Percentiles rank a stretch among this genome's conserved stretches.
These are phyloP conservation scores for Hirsutella minnesotensis DNA, from an alignment of 2,329 filamentous ascomycete species.

Conservation along the genomic window DNA sequence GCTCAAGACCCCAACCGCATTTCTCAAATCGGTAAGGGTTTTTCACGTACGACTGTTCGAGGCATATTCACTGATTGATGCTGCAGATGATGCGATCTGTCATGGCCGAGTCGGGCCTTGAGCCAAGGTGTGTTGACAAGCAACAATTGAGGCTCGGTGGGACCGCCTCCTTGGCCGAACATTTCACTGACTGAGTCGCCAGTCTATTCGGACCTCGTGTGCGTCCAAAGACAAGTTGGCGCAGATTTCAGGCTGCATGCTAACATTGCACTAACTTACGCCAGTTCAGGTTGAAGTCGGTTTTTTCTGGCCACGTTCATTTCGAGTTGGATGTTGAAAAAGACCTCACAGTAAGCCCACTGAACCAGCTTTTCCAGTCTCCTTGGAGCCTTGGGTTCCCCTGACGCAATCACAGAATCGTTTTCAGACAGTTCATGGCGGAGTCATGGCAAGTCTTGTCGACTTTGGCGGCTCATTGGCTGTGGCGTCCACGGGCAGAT, in stretches of 20 bases:
- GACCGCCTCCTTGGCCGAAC: neutral
- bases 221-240: neutral
- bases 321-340: conserved; percentile 67
- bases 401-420: conserved; percentile 45
- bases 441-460: conserved; percentile 66
- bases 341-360: conserved; percentile 53
- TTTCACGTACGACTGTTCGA: neutral
- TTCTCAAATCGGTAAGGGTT: conserved; percentile 20
- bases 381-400: neutral
- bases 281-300: conserved; percentile 56
- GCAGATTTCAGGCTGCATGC: no score
- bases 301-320: conserved; percentile 54
- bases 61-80: neutral
- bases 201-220: conserved; percentile 19
- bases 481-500: conserved; percentile 51
- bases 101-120: conserved; percentile 71
- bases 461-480: conserved; percentile 54
- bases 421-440: conserved; percentile 64
- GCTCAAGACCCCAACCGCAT: conserved; percentile 15
- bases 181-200: neutral
- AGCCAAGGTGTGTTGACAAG: conserved; percentile 56
- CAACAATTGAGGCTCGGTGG: no score
- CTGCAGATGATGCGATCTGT: conserved; percentile 77
- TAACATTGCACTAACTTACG: no score
- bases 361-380: no score